phyloP scores from a whole-genome alignment of 1,284 basidiomycete species.

The Austroboletus olivaceoglutinosus region DNA sequence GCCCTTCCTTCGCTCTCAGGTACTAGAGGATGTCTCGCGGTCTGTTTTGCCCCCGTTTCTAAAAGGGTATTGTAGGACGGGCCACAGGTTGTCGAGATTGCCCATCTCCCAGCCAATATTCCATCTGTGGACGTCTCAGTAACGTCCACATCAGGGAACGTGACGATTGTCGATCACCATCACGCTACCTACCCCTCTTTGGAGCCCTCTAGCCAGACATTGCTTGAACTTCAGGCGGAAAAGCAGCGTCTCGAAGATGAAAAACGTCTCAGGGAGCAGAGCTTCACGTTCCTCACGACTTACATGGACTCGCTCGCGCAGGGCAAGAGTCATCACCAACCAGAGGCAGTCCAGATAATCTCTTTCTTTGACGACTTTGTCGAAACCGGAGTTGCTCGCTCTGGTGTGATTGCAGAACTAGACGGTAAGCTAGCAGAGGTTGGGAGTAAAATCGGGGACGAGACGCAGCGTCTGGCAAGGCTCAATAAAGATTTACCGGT shows the following conservation, averaged over 20 bases:
- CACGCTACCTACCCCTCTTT: not conserved
- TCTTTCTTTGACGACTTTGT: slow-evolving; percentile 27
- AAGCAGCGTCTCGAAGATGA: slow-evolving; percentile 18
- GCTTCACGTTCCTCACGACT: slow-evolving; percentile 25
- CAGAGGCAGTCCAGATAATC: slow-evolving; percentile 15
- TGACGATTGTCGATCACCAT: slow-evolving; percentile 20
- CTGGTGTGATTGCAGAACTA: slow-evolving; percentile 17
- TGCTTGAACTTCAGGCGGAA: slow-evolving; percentile 13
- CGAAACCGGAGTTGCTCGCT: slow-evolving; percentile 16
- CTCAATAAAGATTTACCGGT: not conserved
- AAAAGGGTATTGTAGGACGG: slow-evolving; percentile 10
- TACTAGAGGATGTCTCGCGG: not conserved
- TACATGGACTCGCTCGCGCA: slow-evolving; percentile 29
- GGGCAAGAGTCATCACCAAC: slow-evolving; percentile 8
- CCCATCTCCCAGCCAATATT: slow-evolving; percentile 13
- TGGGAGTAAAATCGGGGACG: slow-evolving; percentile 9
- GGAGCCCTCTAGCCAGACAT: not conserved
- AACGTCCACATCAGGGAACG: slow-evolving; percentile 6
- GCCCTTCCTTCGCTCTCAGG: slow-evolving; percentile 12
- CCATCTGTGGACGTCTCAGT: slow-evolving; percentile 13
- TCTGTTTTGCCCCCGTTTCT: not conserved
- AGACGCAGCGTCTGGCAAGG: slow-evolving; percentile 9
- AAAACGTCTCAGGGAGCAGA: slow-evolving; percentile 18
- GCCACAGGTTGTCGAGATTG: slow-evolving; percentile 17
- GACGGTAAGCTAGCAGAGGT: slow-evolving; percentile 18